Evolutionary conservation across 202 grass and related monocot genomes (phyloP), one percentile per base, ranked within the genome.

Genomic region (Sporobolus alterniflorus): DNA sequence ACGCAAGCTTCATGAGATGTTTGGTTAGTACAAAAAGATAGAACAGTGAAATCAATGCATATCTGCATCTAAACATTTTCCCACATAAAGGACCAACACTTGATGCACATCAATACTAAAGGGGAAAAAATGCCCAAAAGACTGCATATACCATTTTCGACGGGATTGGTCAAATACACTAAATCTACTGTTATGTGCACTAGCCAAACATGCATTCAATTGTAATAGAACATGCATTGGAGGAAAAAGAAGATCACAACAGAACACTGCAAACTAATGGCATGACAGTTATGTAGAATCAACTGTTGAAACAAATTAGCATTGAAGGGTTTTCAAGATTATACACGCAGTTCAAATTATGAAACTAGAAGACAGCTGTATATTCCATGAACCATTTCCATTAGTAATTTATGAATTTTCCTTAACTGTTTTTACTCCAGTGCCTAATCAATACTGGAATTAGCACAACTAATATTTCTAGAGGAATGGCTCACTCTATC

Each of bases 391-490:
- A 71, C 34, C 8, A 24, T 22, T 73, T 66, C 14, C 36, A 67
- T n/a, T 59, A 31, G 9, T 85, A 75, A 39, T 74, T 33, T 41
- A 63, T 89, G 32, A 44, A 24, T 24, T 56, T 34, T 89, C 33
- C 73, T 48, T 40, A 67, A 26, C 28, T 69, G 5, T n/a, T 57
- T 65, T 42, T 54, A 56, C 65, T 10, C 28, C 6, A 72, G 1
- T 72, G 59, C 11, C 59, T 33, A 78, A 73, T 14, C 21, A 30
- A 76, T 76, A 47, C 9, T 3, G 40, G 17, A 83, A 67, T 32
- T 73, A 61, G 49, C 43, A 73, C 29, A 67, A 46, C 14, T 46
- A 28, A 76, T 67, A 44, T 10, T 65, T 65, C 26, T 57, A 67
- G 28, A 69, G 49, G 34, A 54, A 1, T 18, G 25, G 22, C 21